phyloP scores from a whole-genome alignment of 306 rosid genomes.

The Vigna mungo region DNA sequence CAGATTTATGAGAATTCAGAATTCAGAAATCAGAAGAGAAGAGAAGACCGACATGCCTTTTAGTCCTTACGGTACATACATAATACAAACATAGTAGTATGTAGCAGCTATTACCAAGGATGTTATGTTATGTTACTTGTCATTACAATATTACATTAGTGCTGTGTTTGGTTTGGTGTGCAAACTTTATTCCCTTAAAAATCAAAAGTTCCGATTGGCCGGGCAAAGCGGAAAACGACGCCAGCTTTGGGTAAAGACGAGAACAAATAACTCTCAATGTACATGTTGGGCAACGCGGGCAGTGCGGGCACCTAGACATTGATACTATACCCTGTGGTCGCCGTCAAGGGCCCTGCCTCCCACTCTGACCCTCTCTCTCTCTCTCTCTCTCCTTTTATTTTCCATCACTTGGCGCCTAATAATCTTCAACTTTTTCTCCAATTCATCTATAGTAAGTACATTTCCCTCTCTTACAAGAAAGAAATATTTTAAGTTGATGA shows the following conservation, averaged over 20 bases:
- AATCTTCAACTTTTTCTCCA: conserved; percentile 30
- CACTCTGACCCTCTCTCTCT: conserved; percentile 19
- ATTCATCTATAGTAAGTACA: not conserved
- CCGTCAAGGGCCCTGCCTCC: conserved; percentile 42
- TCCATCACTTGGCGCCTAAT: conserved; percentile 25
- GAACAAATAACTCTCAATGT: not conserved
- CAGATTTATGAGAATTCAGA: conserved; percentile 11
- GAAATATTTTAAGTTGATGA: no score
- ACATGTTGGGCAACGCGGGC: conserved; percentile 58
- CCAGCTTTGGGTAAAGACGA: conserved; percentile 39
- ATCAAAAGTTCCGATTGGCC: not conserved
- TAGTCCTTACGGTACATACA: conserved; percentile 2
- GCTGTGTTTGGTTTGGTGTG: conserved; percentile 27
- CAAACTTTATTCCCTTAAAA: conserved; percentile 37
- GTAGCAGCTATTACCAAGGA: not conserved
- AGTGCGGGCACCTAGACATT: conserved; percentile 56
- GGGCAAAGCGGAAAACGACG: conserved; percentile 66
- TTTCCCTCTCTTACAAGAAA: no score
- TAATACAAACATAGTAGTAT: conserved; percentile 37
- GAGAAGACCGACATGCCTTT: conserved; percentile 41
- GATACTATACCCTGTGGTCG: conserved; percentile 46
- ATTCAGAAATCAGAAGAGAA: conserved; percentile 25
- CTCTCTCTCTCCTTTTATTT: not conserved
- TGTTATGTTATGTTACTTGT: not conserved
- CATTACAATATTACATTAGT: not conserved